These are phyloP conservation scores for Quercus wislizeni DNA, from an alignment of 306 rosid genomes.

Conservation along the genomic window DNA sequence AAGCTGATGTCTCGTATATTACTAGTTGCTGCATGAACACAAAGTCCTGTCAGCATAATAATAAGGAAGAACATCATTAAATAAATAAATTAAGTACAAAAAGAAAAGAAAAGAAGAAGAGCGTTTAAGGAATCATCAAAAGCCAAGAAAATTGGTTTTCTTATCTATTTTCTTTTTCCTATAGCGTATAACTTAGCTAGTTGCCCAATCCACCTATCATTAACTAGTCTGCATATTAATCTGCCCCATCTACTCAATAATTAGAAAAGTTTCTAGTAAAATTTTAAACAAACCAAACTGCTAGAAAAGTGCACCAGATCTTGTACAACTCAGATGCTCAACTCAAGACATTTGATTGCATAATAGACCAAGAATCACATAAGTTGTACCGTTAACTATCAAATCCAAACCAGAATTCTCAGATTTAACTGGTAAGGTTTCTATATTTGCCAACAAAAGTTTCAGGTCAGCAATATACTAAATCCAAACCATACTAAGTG, in stretches of 20 bases:
- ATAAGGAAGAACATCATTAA: neutral
- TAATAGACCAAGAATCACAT: neutral
- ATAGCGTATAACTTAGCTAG: neutral
- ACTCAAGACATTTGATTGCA: neutral
- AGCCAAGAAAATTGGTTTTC: neutral
- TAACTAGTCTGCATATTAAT: neutral
- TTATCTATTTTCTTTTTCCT: too few relatives aligned
- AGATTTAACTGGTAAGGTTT: neutral
- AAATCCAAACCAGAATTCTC: neutral
- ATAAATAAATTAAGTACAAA: neutral
- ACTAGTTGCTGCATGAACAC: constrained; percentile 82
- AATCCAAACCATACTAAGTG: neutral
- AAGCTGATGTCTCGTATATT: constrained; percentile 91
- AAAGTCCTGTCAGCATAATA: constrained; percentile 22
- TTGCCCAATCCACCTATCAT: neutral
- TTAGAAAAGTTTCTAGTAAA: neutral
- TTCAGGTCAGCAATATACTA: neutral
- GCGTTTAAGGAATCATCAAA: neutral
- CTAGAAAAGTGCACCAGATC: neutral
- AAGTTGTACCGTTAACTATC: neutral
- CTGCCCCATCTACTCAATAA: neutral
- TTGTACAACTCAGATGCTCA: neutral
- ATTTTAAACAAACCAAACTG: neutral
- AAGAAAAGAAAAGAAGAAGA: too few relatives aligned
- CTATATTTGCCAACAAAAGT: neutral